Evolutionary conservation across 2,329 filamentous ascomycete species (phyloP).

Genomic region (Microdochium trichocladiopsis): DNA sequence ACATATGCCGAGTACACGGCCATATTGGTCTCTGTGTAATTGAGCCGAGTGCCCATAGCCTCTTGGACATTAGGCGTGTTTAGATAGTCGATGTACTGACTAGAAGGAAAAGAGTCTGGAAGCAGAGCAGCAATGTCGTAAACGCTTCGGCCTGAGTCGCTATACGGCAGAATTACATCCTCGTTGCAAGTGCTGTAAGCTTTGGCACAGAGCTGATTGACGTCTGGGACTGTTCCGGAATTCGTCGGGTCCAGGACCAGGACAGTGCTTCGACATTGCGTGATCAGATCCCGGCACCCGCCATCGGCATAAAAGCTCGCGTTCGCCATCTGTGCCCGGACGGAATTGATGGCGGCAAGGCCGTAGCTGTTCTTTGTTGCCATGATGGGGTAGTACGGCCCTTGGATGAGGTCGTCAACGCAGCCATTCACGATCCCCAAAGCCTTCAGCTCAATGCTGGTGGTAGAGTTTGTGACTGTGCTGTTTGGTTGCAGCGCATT

Average conservation of each 20-base stretch:
- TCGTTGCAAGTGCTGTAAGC: slow-evolving; percentile 49
- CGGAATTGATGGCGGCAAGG: slow-evolving; percentile 41
- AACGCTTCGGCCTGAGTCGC: slow-evolving; percentile 45
- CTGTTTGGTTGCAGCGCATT: slow-evolving; percentile 54
- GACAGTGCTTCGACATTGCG: slow-evolving; percentile 44
- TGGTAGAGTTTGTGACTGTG: slow-evolving; percentile 31
- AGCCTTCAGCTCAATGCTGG: slow-evolving; percentile 38
- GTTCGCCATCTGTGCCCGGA: slow-evolving; percentile 42
- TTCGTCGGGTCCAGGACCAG: slow-evolving; percentile 41
- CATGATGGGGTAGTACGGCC: slow-evolving; percentile 51
- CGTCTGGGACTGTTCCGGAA: slow-evolving; percentile 44
- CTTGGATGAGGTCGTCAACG: slow-evolving; percentile 49
- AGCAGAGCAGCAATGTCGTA: slow-evolving; percentile 49
- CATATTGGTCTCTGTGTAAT: slow-evolving; percentile 40
- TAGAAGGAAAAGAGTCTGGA: slow-evolving; percentile 53
- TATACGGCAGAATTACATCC: slow-evolving; percentile 44
- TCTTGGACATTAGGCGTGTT: slow-evolving; percentile 45
- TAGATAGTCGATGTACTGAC: slow-evolving; percentile 48
- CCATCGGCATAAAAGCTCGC: slow-evolving; percentile 53
- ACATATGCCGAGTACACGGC: slow-evolving; percentile 46
- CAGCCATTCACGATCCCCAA: slow-evolving; percentile 52
- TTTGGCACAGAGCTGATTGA: slow-evolving; percentile 46
- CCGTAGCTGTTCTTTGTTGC: slow-evolving; percentile 50
- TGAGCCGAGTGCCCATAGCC: slow-evolving; percentile 53
- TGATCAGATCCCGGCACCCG: slow-evolving; percentile 52